Conservation (phyloP, 2,329 filamentous ascomycete species). For the Lizonia empirigonia region DNA sequence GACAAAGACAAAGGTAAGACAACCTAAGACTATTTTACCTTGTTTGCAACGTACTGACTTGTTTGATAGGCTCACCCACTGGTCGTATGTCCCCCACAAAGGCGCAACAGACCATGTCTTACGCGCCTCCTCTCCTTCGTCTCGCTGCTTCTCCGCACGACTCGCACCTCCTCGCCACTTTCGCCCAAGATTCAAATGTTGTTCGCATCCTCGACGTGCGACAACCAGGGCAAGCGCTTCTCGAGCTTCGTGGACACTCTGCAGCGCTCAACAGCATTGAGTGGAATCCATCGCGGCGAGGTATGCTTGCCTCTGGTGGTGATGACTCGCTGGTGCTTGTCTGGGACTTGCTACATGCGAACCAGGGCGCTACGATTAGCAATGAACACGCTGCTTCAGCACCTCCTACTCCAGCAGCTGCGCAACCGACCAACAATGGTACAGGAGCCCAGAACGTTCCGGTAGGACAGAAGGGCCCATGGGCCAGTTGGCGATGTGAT, state of each 20-base stretch:
- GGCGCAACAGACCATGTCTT: conserved; percentile 73
- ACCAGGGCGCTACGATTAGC: conserved; percentile 58
- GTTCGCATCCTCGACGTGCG: conserved; percentile 96
- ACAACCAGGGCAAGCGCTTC: conserved; percentile 90
- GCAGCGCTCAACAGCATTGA: conserved; percentile 90
- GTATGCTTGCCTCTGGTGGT: conserved; percentile 86
- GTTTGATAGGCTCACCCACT: conserved; percentile 49
- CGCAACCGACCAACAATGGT: conserved; percentile 38
- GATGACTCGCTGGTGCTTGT: conserved; percentile 91
- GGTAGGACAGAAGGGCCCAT: conserved; percentile 65
- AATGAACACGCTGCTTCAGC: conserved; percentile 42
- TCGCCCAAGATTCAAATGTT: conserved; percentile 88
- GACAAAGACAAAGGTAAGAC: conserved; percentile 52
- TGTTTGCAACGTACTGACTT: conserved; percentile 8
- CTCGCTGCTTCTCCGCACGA: conserved; percentile 93
- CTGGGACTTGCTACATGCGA: conserved; percentile 85
- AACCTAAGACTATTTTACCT: background rate
- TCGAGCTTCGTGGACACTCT: conserved; percentile 89
- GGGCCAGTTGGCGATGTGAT: conserved; percentile 82
- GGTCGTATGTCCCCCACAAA: conserved; percentile 72
- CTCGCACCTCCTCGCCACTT: conserved; percentile 93
- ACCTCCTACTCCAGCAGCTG: conserved; percentile 32
- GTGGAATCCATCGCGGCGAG: conserved; percentile 87
- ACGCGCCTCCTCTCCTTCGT: conserved; percentile 71
- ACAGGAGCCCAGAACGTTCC: conserved; percentile 45